Evolutionary conservation across 2,329 filamentous ascomycete species (phyloP).

Genomic region (Pyrenophora tritici-repentis): DNA sequence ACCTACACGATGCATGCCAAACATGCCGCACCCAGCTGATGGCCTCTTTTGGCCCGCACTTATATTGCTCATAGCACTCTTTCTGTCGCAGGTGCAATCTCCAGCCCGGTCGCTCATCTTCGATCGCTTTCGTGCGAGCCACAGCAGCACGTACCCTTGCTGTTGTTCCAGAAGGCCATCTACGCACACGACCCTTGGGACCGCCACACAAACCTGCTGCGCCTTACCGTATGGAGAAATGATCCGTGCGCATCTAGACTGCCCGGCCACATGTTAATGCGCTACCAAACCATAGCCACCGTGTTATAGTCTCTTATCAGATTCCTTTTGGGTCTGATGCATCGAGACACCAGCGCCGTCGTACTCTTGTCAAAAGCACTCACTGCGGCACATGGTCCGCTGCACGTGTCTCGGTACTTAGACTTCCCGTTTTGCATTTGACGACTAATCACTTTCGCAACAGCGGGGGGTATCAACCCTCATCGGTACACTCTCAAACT

Average conservation of each 20-base stretch:
- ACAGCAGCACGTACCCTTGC: not conserved
- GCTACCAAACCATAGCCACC: not conserved
- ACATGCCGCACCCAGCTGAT: no score
- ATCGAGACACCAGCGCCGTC: not conserved
- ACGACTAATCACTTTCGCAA: no score
- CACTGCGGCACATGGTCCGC: no score
- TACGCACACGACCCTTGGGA: no score
- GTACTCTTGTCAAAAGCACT: no score
- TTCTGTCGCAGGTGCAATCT: no score
- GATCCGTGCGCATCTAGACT: conserved; percentile 9
- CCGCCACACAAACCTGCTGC: not conserved
- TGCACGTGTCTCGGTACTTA: no score
- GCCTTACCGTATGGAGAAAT: not conserved
- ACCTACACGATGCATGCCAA: no score
- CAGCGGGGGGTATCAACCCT: no score
- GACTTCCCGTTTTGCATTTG: no score
- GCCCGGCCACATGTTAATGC: not conserved
- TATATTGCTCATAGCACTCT: not conserved
- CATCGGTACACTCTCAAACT: not conserved
- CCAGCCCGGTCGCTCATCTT: no score
- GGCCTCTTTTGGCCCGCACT: not conserved
- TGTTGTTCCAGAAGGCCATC: not conserved
- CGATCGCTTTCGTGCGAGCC: no score
- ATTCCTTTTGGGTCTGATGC: conserved; percentile 3
- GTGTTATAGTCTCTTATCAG: not conserved